phyloP scores from a whole-genome alignment of 2,329 filamentous ascomycete genomes.

The Aspergillus tubingensis region DNA sequence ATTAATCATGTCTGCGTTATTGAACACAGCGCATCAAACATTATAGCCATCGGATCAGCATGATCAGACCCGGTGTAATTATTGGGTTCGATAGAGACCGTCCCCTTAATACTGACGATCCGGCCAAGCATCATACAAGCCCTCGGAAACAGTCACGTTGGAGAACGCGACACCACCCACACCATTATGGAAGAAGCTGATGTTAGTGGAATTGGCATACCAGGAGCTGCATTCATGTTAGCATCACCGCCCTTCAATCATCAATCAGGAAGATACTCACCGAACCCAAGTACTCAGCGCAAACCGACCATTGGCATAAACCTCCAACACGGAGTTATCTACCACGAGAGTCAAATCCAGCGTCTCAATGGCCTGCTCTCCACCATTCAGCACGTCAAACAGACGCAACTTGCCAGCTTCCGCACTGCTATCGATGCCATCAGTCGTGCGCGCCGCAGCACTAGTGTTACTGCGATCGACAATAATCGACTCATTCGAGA shows the following conservation, averaged over 20 bases:
- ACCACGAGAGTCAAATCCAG: constrained; percentile 24
- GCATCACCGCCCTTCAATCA: not conserved
- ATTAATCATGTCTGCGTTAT: too few species aligned
- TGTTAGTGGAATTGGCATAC: constrained; percentile 23
- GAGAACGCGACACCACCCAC: constrained; percentile 17
- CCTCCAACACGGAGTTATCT: constrained; percentile 20
- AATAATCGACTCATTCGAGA: constrained; percentile 24
- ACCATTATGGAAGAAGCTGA: constrained; percentile 23
- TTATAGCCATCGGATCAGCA: too few species aligned
- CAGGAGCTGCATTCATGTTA: constrained; percentile 15
- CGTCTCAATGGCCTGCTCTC: constrained; percentile 14
- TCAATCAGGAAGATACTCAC: constrained; percentile 7
- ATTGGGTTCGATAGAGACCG: too few species aligned
- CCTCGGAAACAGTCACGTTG: constrained; percentile 19
- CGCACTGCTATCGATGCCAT: constrained; percentile 10
- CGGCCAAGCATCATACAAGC: constrained; percentile 25
- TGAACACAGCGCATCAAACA: too few species aligned
- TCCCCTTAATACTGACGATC: not conserved
- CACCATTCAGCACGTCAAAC: constrained; percentile 14
- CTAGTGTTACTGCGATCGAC: constrained; percentile 22
- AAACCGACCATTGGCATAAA: constrained; percentile 26
- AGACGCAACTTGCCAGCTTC: constrained; percentile 19
- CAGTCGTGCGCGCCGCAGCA: constrained; percentile 16
- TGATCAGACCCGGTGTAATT: too few species aligned
- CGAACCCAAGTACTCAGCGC: constrained; percentile 22